Evolutionary conservation across 1,139 yeast genomes (phyloP), one percentile per base, ranked within the genome.

Genomic region (Hyphopichia fennica): DNA sequence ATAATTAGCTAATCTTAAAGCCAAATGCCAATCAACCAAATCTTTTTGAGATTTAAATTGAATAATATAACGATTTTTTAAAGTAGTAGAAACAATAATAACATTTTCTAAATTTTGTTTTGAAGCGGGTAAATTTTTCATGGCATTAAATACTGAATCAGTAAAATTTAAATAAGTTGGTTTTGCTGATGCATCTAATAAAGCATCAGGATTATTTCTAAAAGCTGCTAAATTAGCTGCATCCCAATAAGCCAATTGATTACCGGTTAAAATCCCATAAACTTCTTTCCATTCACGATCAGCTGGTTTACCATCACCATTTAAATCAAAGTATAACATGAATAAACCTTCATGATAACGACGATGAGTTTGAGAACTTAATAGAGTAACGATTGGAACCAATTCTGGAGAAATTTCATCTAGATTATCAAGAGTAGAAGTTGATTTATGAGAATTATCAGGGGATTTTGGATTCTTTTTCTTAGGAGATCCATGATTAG

Each of bases 151-250:
- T n/a, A 86, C 82, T 1, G 97, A 85, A 61, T 93, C 98, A 2
- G 96, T 83, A 55, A 93, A 84, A 63, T 93, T 93, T 57, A 93
- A 79, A 63, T 91, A 93, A 41, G 82, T 81, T n/a, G 98, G 97
- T 56, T 85, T 86, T 11, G 84, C 64, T 37, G 82, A 72, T 13
- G 82, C 75, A 44, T 73, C 79, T 46, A 80, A 60, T 42, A 81
- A 62, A 18, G 75, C 77, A 22, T 73, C 78, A 2, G 80, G 79
- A 52, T 72, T 67, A 45, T 65, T 66, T 47, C 71, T 70, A 54
- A 70, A 77, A 44, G 72, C 75, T 23, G 87, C 87, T 47, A 90
- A 69, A 47, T 78, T 78, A 35, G 83, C 84, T 1, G 96, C 95
- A 62, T 89, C 91, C 97, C 97, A 91, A 50, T 88, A 80, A 1